Evolutionary conservation across 331 rosid genomes (phyloP), one percentile per base, ranked within the genome.

Genomic region (Malus hybrid): DNA sequence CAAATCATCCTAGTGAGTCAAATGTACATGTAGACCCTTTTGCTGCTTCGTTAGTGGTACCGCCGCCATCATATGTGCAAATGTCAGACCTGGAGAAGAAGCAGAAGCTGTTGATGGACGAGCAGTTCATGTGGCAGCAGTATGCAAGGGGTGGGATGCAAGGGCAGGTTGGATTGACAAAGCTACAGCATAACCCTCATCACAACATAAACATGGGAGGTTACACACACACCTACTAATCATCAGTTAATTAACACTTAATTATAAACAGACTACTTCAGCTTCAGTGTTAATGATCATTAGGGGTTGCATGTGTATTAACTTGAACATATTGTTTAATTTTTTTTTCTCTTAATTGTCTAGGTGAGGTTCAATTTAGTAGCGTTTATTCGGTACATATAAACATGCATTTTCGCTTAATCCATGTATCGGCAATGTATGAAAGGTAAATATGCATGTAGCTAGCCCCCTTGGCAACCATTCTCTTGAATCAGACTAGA

Each of bases 21-120:
- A 70, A 18, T 1, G 59, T 10, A 4, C 42, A 28, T 19, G 56
- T 54, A 6, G 99, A 95, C 67, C 99, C 99, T 0, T 95, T 95
- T 61, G 89, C 97, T 0, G 97, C 99, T 1, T 95, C 99, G 14
- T 10, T 89, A 70, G 65, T 75, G 0, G 89, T 95, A 66, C 90
- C 97, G 2, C 93, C 99, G 1, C 97, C 97, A 0, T 4, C 96
- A 0, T 95, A 89, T 13, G 96, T 95, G 78, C 99, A 95, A 83
- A 95, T 95, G 93, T 86, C 97, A 13, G 97, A 95, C 76, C 81
- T 95, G 88, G 97, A 92, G 87, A 90, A 79, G 79, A 95, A 90
- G 68, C 97, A 92, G 83, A 90, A 80, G 78, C 29, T 90, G 52
- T 62, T 95, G 74, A 50, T 83, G 83, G 92, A 89, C 69, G 99